phyloP scores from a whole-genome alignment of 495 filamentous ascomycete genomes.

The Hyaloscypha hepaticicola region DNA sequence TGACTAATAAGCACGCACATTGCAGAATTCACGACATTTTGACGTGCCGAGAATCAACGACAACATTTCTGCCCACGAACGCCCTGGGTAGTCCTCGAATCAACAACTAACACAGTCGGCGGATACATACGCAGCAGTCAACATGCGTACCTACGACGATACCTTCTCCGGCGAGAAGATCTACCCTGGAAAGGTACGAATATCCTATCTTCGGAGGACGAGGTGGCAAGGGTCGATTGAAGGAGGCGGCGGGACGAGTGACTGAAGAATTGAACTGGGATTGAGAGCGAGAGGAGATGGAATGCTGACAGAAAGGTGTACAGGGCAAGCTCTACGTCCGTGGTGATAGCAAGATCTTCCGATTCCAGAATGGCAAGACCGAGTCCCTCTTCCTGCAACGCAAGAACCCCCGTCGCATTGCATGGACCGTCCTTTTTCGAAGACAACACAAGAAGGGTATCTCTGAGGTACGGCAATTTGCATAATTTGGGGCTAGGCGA shows the following conservation, averaged over 20 bases:
- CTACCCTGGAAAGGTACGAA: slow-evolving; percentile 96
- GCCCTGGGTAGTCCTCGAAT: slow-evolving; percentile 27
- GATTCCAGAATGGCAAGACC: slow-evolving; percentile 99
- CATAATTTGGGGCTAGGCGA: slow-evolving; percentile 7
- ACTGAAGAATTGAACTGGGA: not conserved
- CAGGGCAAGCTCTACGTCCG: slow-evolving; percentile 99
- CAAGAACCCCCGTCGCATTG: slow-evolving; percentile 99
- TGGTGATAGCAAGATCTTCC: slow-evolving; percentile 99
- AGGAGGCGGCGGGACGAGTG: not conserved
- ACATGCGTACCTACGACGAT: slow-evolving; percentile 74
- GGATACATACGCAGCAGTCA: slow-evolving; percentile 30
- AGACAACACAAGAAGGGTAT: slow-evolving; percentile 99
- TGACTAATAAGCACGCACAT: not conserved
- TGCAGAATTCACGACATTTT: slow-evolving; percentile 24
- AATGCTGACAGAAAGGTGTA: slow-evolving; percentile 34
- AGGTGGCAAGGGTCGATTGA: slow-evolving; percentile 16
- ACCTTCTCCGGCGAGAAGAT: slow-evolving; percentile 97
- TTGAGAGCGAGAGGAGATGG: slow-evolving; percentile 4
- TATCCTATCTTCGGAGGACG: slow-evolving; percentile 3
- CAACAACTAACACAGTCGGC: slow-evolving; percentile 29
- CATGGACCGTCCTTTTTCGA: slow-evolving; percentile 97
- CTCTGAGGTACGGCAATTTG: slow-evolving; percentile 79
- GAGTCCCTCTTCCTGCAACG: slow-evolving; percentile 99
- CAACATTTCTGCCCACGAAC: slow-evolving; percentile 27
- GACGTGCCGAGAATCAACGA: slow-evolving; percentile 20